These are phyloP conservation scores for Gamsiella multidivaricata DNA, from an alignment of 192 early-diverging fungal genomes.

Conservation along the genomic window DNA sequence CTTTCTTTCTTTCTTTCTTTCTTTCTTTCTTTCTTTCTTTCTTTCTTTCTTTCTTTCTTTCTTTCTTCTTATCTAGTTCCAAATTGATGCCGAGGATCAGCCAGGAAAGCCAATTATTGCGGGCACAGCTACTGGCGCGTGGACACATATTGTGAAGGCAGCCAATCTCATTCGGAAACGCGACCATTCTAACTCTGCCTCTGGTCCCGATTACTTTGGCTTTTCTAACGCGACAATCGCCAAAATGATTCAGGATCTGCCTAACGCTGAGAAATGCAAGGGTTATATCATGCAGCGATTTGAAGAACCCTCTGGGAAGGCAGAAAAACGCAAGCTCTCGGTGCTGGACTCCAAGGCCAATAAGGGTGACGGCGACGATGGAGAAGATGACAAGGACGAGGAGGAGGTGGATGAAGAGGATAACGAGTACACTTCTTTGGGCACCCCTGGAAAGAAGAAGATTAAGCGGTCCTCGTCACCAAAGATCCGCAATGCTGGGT, in stretches of 20 bases:
- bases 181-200: constrained; percentile 83
- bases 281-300: constrained; percentile 78
- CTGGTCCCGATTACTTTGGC: constrained; percentile 93
- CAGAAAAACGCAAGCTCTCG: constrained; percentile 22
- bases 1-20: not conserved
- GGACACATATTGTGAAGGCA: constrained; percentile 81
- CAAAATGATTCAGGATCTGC: constrained; percentile 91
- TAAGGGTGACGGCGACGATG: constrained; percentile 7
- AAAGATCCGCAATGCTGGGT: not conserved
- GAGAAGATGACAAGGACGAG: constrained; percentile 1
- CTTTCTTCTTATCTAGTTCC: constrained; percentile 68
- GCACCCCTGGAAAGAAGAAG: constrained; percentile 20
- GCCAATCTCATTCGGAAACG: constrained; percentile 83
- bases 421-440: constrained; percentile 9
- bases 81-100: constrained; percentile 84
- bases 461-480: constrained; percentile 7
- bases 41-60: not conserved
- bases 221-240: constrained; percentile 89
- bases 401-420: constrained; percentile 12
- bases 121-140: constrained; percentile 89
- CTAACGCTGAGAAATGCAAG: constrained; percentile 74
- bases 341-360: not conserved
- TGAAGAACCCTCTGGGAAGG: constrained; percentile 52
- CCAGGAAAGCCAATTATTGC: constrained; percentile 77
- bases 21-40: no score